Base-by-base conservation (phyloP, 192 early-diverging fungal species). In the Polychytrium aggregatum region DNA sequence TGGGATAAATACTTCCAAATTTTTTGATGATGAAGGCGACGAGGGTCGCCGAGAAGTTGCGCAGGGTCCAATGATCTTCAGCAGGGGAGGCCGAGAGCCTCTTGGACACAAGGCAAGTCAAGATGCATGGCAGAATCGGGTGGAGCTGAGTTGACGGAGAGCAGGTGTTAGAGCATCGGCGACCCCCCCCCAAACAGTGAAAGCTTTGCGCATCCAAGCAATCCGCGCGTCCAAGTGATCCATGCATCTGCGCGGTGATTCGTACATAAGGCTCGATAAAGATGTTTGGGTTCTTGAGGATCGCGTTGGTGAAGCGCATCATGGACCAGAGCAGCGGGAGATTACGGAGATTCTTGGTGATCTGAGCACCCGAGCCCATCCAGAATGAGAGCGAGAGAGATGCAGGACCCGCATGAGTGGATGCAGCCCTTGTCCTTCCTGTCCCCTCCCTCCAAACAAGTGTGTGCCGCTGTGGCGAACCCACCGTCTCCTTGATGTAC, bases 211-310 rank as follows among this genome's bases (percentile, higher is more conserved):
- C 29, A 41, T 9, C 24, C 11, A 28, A 28, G 9, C n/a, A 1
- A 44, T n/a, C n/a, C n/a, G n/a, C n/a, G n/a, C n/a, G n/a, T n/a
- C n/a, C n/a, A n/a, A n/a, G n/a, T n/a, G n/a, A n/a, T n/a, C n/a
- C n/a, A n/a, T n/a, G n/a, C n/a, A n/a, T n/a, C n/a, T n/a, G 21
- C 41, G 10, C 22, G 29, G 26, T 2, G 50, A 48, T 20, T 46
- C 74, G 52, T 80, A 90, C 88, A 49, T 97, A 91, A 41, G 96
- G 91, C 54, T 99, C 96, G 3, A 92, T 65, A 73, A 87, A 90
- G 5, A 96, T 53, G 54, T 89, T 83, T 20, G 83, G 74, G 66
- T 97, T 99, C 37, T 79, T 72, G 20, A 97, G 65, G 16, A 99
- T 53, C 0, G 87, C 78, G 17, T 79, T 67, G 4, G 84, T 81